phyloP scores from a whole-genome alignment of 208 protist genomes.

The Naegleria fowleri region DNA sequence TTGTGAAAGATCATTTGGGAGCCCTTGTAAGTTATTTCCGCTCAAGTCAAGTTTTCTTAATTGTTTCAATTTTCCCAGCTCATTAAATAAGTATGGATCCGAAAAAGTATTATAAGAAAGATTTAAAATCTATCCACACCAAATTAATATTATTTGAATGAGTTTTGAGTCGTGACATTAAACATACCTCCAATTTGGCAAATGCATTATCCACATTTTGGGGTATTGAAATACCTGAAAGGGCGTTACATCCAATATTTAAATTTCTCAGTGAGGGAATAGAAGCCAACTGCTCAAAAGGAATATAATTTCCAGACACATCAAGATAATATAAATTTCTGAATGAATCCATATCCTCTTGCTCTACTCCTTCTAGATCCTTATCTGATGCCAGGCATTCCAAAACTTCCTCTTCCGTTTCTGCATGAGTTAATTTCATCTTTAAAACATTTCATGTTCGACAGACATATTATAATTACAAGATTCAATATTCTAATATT shows the following conservation, averaged over 20 bases:
- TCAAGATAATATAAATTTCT: not conserved
- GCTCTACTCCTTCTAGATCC: not conserved
- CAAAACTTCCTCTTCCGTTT: not conserved
- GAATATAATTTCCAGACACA: not conserved
- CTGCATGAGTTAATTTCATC: not conserved
- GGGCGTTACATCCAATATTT: not conserved
- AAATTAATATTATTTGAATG: not conserved
- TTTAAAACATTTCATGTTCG: not conserved
- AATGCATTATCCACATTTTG: not conserved
- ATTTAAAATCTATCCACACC: not conserved
- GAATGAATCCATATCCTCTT: not conserved
- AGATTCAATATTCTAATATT: not conserved
- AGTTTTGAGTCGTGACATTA: too few species aligned
- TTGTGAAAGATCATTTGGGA: conserved; percentile 2
- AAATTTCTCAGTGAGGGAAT: not conserved
- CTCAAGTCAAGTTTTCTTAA: not conserved
- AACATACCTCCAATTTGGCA: not conserved
- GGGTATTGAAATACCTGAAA: not conserved
- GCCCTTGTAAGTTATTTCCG: conserved; percentile 18
- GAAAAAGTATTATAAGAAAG: conserved; percentile 3
- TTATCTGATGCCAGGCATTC: not conserved
- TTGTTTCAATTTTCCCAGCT: not conserved
- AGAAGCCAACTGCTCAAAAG: not conserved
- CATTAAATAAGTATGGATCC: not conserved
- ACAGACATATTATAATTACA: not conserved